phyloP scores from a whole-genome alignment of 352 stramenopile genomes.

The Phytophthora colocasiae region DNA sequence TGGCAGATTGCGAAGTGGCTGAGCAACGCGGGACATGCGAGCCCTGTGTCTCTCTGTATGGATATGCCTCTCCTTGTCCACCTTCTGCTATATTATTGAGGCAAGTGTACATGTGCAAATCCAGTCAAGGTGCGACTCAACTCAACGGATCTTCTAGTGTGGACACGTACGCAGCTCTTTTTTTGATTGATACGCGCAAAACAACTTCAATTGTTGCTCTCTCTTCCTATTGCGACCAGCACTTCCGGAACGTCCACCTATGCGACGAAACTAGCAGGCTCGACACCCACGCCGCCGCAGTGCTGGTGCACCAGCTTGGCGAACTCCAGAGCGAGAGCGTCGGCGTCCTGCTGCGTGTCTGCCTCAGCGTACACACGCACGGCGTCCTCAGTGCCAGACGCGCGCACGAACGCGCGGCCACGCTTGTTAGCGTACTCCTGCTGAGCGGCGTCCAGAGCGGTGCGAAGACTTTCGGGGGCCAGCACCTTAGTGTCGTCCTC shows the following conservation, averaged over 20 bases:
- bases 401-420: slow-evolving; percentile 93
- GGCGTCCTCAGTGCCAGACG: slow-evolving; percentile 98
- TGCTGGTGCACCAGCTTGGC: slow-evolving; percentile 83
- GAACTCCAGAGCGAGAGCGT: slow-evolving; percentile 90
- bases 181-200: slow-evolving; percentile 16
- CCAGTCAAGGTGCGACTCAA: slow-evolving; percentile 14
- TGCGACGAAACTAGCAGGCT: slow-evolving; percentile 73
- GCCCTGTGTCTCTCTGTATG: slow-evolving; percentile 1
- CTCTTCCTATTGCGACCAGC: slow-evolving; percentile 8
- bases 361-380: slow-evolving; percentile 99
- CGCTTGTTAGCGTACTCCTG: slow-evolving; percentile 68
- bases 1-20: slow-evolving; percentile 15
- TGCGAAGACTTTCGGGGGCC: slow-evolving; percentile 63
- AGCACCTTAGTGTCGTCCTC: slow-evolving; percentile 78
- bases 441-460: slow-evolving; percentile 58
- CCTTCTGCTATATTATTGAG: slow-evolving; percentile 6
- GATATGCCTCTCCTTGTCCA: slow-evolving; percentile 14
- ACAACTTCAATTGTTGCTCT: slow-evolving; percentile 13
- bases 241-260: slow-evolving; percentile 37
- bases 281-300: slow-evolving; percentile 71
- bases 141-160: slow-evolving; percentile 6
- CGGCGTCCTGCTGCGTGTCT: slow-evolving; percentile 87
- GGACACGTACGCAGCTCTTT: slow-evolving; percentile 6
- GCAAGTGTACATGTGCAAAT: slow-evolving; percentile 7
- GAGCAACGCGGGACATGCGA: slow-evolving; percentile 1